These are phyloP conservation scores for Globisporangium abappressorium DNA, from an alignment of 352 stramenopile genomes.

Conservation along the genomic window DNA sequence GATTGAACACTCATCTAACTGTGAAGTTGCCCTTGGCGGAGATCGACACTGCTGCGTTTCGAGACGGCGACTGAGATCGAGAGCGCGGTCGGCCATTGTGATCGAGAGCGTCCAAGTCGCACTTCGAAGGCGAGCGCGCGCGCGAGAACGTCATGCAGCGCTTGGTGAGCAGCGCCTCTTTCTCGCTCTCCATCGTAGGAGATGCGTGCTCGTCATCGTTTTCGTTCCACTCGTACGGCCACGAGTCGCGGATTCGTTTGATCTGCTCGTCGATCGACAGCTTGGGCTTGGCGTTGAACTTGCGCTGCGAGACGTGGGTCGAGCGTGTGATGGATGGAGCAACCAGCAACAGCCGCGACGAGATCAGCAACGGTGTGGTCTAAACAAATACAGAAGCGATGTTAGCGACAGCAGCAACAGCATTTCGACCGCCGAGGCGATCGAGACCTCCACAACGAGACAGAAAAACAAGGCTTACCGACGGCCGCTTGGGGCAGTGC, in stretches of 20 bases:
- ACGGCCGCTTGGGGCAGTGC: conserved; percentile 23
- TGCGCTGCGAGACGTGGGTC: conserved; percentile 40
- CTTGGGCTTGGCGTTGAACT: conserved; percentile 16
- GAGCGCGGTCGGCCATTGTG: neutral
- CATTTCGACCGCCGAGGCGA: neutral
- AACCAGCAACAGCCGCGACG: conserved; percentile 21
- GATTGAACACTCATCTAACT: conserved; percentile 7
- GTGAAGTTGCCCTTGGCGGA: conserved; percentile 10
- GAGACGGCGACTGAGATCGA: conserved; percentile 11
- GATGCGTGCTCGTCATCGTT: neutral
- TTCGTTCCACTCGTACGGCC: conserved; percentile 61
- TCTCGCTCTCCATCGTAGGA: conserved; percentile 10
- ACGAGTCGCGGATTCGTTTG: conserved; percentile 58
- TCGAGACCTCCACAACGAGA: neutral
- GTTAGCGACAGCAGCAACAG: neutral
- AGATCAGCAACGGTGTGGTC: conserved; percentile 11
- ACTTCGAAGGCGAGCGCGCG: conserved; percentile 15
- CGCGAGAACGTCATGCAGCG: conserved; percentile 29
- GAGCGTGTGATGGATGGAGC: conserved; percentile 57
- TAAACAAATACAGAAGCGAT: neutral
- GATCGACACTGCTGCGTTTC: neutral
- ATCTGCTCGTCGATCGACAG: conserved; percentile 41
- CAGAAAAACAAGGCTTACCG: conserved; percentile 17
- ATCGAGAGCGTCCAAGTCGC: neutral
- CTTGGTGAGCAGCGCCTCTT: conserved; percentile 16